Evolutionary conservation across 768 basidiomycete species (phyloP), one percentile per base, ranked within the genome.

Genomic region (Rhizopogon roseolus): DNA sequence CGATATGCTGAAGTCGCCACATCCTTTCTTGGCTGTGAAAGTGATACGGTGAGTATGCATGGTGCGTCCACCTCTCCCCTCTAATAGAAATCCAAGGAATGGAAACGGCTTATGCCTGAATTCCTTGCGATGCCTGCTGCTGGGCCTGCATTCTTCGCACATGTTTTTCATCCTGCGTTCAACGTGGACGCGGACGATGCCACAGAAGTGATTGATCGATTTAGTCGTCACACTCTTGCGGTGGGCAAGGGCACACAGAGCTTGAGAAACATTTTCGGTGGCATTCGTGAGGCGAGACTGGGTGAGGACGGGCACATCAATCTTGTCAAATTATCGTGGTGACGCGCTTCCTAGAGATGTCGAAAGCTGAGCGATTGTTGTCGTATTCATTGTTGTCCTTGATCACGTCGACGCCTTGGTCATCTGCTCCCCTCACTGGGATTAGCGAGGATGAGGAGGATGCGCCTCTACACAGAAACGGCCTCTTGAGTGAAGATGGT

Each of bases 161-260:
- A 81, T 40, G 85, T 93, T 1, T 92, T 84, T 60, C 92, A 94
- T 61, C 92, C 90, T 3, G 86, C 81, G 0, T 94, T 90, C 70
- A 93, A 93, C 62, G 63, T 93, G 27, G 91, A 94, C 57, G 64
- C 76, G 0, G 83, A 87, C 40, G 92, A 93, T 25, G 85, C 88
- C 0, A 66, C 71, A 11, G 81, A 82, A 14, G 68, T 76, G 0
- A 73, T 81, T 6, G 78, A 82, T 7, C 70, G 79, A 1, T 94
- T 94, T 64, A 80, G 83, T 38, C 71, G 69, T 9, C 87, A 93
- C 60, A 76, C 82, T 1, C 77, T 73, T 36, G 86, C 82, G 0
- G 80, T 88, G 4, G 85, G 82, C 5, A 80, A 80, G 53, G 83
- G 89, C 14, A 84, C 90, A 0, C 85, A 88, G 58, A 77, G 74